Evolutionary conservation across 257 asterid species (phyloP), one percentile per base, ranked within the genome.

Genomic region (Solanum tarapatanum): DNA sequence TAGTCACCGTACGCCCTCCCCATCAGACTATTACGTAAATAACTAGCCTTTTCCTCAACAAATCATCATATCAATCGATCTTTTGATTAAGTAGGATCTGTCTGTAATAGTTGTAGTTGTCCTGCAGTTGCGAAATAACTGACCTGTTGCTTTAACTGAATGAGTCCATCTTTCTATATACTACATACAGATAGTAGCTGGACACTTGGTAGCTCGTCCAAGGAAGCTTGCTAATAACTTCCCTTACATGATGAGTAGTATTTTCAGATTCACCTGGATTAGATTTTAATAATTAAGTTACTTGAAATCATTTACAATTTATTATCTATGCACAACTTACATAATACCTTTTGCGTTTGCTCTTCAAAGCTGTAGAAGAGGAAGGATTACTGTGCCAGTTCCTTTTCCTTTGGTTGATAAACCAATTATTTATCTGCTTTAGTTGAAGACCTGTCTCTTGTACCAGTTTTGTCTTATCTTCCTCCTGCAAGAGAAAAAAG

Each of bases 321-420:
- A 64, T 4, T 64, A 64, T n/a, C 7, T 64, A 26, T 33, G 62
- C 51, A 43, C 33, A 41, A 16, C 32, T 24, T 12, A 19, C 26
- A 36, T 66, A 66, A 66, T 92, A 93, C 94, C 95, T 92, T 86
- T 94, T 94, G 87, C 93, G 92, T 88, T 94, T 94, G 92, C 90
- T 91, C 90, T 92, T 92, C 91, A 72, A 75, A 58, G 93, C 66
- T 28, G 93, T 89, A 3, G 96, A 92, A 51, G 96, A 88, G 35
- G 95, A 94, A 23, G 94, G 92, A 90, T 94, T 94, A 90, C 90
- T 92, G 91, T 94, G 96, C 96, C 95, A 94, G 87, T 94, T 93
- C 92, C 95, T 91, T 91, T 93, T 93, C 87, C 96, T 90, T 90
- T 93, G 94, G 76, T 93, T 93, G 83, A 93, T 93, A 88, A 93